These are phyloP conservation scores for Coemansia sp. DNA, from an alignment of 192 early-diverging fungal genomes.

Conservation along the genomic window DNA sequence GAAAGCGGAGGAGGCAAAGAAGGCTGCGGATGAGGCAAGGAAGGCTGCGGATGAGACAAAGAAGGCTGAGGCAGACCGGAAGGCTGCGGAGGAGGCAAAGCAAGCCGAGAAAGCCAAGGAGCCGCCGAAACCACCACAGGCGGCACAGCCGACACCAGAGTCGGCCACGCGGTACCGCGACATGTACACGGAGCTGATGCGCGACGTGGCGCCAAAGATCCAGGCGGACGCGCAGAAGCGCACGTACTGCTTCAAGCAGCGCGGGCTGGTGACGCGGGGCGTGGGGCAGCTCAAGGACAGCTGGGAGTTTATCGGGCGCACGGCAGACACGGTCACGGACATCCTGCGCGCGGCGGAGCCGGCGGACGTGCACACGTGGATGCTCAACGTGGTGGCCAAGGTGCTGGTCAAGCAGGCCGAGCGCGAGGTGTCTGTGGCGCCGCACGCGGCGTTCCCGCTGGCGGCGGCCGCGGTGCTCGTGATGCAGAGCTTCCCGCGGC, in stretches of 20 bases:
- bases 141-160: neutral
- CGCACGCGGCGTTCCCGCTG: conserved; percentile 36
- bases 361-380: conserved; percentile 33
- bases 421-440: conserved; percentile 28
- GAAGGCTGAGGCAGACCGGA: conserved; percentile 3
- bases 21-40: neutral
- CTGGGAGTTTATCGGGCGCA: conserved; percentile 29
- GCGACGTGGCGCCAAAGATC: conserved; percentile 14
- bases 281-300: conserved; percentile 50
- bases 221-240: conserved; percentile 8
- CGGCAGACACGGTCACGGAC: conserved; percentile 13
- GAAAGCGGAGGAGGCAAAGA: conserved; percentile 3
- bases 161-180: conserved; percentile 24
- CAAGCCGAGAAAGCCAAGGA: conserved; percentile 10
- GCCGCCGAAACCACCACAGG: neutral
- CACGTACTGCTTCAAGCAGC: conserved; percentile 37
- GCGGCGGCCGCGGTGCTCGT: conserved; percentile 30
- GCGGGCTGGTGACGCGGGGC: conserved; percentile 30
- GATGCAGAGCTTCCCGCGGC: conserved; percentile 20
- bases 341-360: conserved; percentile 13
- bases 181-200: conserved; percentile 27
- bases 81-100: neutral
- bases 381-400: conserved; percentile 47
- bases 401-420: conserved; percentile 46
- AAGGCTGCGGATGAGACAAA: neutral